Evolutionary conservation across 257 asterid species (phyloP).

Genomic region (Eustoma russellianum): DNA sequence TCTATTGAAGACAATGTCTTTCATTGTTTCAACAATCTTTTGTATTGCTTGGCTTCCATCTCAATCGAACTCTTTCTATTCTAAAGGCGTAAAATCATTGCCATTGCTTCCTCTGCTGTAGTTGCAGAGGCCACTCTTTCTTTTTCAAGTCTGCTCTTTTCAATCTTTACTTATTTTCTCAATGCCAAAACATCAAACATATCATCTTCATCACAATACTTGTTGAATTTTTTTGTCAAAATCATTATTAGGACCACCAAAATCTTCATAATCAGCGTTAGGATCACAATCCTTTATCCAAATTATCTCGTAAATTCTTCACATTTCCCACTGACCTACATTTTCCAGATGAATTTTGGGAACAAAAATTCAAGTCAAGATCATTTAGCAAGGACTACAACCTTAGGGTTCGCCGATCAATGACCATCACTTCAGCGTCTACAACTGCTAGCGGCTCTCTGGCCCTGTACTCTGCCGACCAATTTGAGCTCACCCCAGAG

Average conservation of each 20-base stretch:
- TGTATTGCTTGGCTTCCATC: constrained; percentile 50
- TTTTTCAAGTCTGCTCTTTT: constrained; percentile 38
- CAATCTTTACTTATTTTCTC: constrained; percentile 39
- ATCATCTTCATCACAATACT: constrained; percentile 18
- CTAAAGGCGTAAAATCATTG: constrained; percentile 71
- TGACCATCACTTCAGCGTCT: too few relatives aligned
- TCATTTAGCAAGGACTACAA: neutral
- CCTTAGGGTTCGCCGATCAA: too few relatives aligned
- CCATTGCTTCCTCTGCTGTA: constrained; percentile 78
- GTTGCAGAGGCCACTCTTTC: constrained; percentile 56
- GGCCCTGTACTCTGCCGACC: constrained; percentile 67
- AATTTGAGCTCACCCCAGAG: constrained; percentile 58
- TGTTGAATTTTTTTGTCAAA: neutral
- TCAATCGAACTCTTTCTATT: constrained; percentile 53
- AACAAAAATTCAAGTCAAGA: constrained; percentile 15
- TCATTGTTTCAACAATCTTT: too few relatives aligned
- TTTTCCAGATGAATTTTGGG: constrained; percentile 12
- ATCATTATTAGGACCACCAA: too few relatives aligned
- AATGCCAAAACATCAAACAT: constrained; percentile 26
- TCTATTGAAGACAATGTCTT: too few relatives aligned
- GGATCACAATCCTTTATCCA: constrained; percentile 14
- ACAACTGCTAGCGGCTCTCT: constrained; percentile 34
- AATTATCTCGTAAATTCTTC: constrained; percentile 10
- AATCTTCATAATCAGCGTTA: too few relatives aligned
- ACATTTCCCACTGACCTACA: constrained; percentile 4